These are phyloP conservation scores for Cornus suecica DNA, from an alignment of 148 eudicot genomes.

Conservation along the genomic window DNA sequence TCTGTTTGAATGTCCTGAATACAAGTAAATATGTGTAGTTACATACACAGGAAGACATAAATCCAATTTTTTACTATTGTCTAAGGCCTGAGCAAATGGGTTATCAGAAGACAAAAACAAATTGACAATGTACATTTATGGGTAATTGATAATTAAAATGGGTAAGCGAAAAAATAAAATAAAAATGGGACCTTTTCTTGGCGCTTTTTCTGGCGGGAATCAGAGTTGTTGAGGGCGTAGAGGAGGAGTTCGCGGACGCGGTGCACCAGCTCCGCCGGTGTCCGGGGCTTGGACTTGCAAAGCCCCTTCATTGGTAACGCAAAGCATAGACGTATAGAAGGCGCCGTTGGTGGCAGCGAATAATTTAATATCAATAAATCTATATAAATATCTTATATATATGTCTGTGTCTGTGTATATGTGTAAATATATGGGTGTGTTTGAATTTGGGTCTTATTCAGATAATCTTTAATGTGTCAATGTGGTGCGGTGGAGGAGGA, in stretches of 20 bases:
- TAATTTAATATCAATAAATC: too few species aligned
- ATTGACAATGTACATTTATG: background rate
- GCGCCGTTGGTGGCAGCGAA: background rate
- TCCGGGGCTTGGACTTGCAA: slow-evolving; percentile 20
- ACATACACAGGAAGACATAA: background rate
- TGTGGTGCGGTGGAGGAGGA: too few species aligned
- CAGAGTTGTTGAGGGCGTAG: slow-evolving; percentile 9
- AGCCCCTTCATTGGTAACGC: slow-evolving; percentile 19
- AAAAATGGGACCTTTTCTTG: slow-evolving; percentile 10
- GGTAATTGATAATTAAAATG: background rate
- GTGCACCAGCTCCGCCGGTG: slow-evolving; percentile 19
- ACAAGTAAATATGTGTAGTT: too few species aligned
- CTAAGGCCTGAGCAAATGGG: too few species aligned
- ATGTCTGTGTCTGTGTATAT: background rate
- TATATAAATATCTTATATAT: too few species aligned
- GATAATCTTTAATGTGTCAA: too few species aligned
- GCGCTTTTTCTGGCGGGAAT: slow-evolving; percentile 16
- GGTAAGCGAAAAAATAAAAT: background rate
- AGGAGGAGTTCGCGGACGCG: slow-evolving; percentile 17
- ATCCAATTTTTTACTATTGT: background rate
- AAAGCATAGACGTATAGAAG: background rate
- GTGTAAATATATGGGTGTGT: too few species aligned
- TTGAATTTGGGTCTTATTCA: background rate
- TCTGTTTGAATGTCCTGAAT: too few species aligned
- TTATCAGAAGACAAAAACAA: too few species aligned